Evolutionary conservation across 805 yeast genomes (phyloP).

Genomic region (Barnettozyma botsteinii): DNA sequence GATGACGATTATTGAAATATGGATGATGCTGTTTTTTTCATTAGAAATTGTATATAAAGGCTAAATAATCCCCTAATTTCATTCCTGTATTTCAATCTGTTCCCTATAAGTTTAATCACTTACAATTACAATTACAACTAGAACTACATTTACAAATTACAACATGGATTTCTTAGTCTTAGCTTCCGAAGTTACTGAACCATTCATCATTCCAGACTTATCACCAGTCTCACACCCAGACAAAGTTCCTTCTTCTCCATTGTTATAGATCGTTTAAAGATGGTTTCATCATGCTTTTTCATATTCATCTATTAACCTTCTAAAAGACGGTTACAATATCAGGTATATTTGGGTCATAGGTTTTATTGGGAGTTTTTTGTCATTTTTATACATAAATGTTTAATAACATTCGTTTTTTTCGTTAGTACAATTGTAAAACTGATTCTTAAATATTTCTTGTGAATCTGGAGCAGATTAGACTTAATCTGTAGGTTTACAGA

Average conservation of each 20-base stretch:
- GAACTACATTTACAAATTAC: neutral
- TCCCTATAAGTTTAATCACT: neutral
- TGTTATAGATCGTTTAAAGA: neutral
- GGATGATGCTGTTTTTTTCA: neutral
- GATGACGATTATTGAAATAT: conserved; percentile 1
- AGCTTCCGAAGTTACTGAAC: conserved; percentile 51
- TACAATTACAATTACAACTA: neutral
- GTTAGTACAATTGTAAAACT: too few relatives aligned
- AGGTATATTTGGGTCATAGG: too few relatives aligned
- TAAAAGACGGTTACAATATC: too few relatives aligned
- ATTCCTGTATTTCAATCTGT: too few relatives aligned
- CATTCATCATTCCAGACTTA: conserved; percentile 58
- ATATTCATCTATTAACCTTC: neutral
- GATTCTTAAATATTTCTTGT: too few relatives aligned
- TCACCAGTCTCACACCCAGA: conserved; percentile 41
- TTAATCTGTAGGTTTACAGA: too few relatives aligned
- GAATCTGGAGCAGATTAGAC: too few relatives aligned
- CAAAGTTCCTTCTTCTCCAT: conserved; percentile 1
- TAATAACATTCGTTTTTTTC: too few relatives aligned
- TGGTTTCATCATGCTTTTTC: too few relatives aligned
- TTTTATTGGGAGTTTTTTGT: too few relatives aligned
- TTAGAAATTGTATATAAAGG: neutral
- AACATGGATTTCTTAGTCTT: conserved; percentile 42
- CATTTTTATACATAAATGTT: too few relatives aligned
- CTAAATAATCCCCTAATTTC: neutral